phyloP scores from a whole-genome alignment of 495 filamentous ascomycete species.

The Aspergillus conjunctus region DNA sequence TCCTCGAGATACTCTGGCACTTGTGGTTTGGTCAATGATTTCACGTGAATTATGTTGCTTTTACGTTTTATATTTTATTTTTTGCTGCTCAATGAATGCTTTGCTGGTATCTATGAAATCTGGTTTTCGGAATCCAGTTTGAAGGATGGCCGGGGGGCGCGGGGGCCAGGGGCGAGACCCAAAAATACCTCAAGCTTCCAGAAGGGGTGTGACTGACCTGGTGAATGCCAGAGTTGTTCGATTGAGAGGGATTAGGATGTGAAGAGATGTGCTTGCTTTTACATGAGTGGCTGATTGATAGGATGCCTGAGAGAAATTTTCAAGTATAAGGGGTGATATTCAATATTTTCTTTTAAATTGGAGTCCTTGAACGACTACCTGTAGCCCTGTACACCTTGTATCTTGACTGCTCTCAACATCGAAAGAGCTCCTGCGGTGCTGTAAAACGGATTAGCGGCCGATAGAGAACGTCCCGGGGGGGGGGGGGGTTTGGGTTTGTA shows the following conservation, averaged over 20 bases:
- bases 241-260: not conserved
- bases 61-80: constrained; percentile 16
- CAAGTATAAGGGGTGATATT: not conserved
- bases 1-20: constrained; percentile 7
- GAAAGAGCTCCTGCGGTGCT: not conserved
- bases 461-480: not conserved
- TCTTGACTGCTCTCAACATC: not conserved
- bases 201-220: not conserved
- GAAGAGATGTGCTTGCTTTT: not conserved
- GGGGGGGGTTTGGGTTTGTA: not conserved
- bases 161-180: not conserved
- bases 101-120: not conserved
- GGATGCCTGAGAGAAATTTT: not conserved
- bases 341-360: too few relatives aligned
- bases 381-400: not conserved
- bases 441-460: not conserved
- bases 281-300: not conserved
- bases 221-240: not conserved
- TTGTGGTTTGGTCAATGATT: constrained; percentile 15
- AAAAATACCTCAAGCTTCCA: not conserved
- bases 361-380: not conserved
- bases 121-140: not conserved
- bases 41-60: constrained; percentile 19
- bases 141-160: not conserved
- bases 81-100: constrained; percentile 11